A percentile compares a stretch with the other conserved stretches of the same genome.
Evolutionary conservation across 2,329 filamentous ascomycete species (phyloP).

Genomic region (Paraphoma chrysanthemicola): DNA sequence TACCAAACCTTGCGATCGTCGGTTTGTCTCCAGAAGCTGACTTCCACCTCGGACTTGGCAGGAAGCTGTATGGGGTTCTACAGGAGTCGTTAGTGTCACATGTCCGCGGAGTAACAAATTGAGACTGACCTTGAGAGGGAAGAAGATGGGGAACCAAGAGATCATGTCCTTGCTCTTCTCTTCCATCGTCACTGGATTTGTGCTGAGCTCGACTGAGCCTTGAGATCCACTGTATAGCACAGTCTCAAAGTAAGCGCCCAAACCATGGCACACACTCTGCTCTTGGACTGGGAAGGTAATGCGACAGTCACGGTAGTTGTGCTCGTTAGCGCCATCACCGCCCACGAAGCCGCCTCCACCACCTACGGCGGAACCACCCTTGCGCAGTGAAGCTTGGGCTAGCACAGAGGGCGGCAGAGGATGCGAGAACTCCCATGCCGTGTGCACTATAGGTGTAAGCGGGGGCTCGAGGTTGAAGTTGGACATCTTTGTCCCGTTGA

Average conservation of each 20-base stretch:
- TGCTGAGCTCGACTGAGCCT: conserved; percentile 83
- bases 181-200: conserved; percentile 89
- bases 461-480: conserved; percentile 41
- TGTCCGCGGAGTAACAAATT: not conserved
- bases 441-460: conserved; percentile 64
- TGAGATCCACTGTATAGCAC: conserved; percentile 75
- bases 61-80: conserved; percentile 87
- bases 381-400: conserved; percentile 61
- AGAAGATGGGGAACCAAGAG: conserved; percentile 99
- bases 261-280: conserved; percentile 84
- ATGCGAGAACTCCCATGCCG: conserved; percentile 82
- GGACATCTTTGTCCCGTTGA: conserved; percentile 43
- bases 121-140: conserved; percentile 83
- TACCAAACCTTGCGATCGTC: conserved; percentile 98
- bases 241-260: conserved; percentile 95
- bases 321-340: conserved; percentile 83
- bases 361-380: conserved; percentile 69
- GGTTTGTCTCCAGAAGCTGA: conserved; percentile 95
- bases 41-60: conserved; percentile 81
- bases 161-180: conserved; percentile 97
- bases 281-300: conserved; percentile 79
- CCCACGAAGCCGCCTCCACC: conserved; percentile 77
- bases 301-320: conserved; percentile 83
- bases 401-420: conserved; percentile 70
- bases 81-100: conserved; percentile 5